Evolutionary conservation across 2,329 filamentous ascomycete genomes (phyloP).

Genomic region (Fusarium poae): DNA sequence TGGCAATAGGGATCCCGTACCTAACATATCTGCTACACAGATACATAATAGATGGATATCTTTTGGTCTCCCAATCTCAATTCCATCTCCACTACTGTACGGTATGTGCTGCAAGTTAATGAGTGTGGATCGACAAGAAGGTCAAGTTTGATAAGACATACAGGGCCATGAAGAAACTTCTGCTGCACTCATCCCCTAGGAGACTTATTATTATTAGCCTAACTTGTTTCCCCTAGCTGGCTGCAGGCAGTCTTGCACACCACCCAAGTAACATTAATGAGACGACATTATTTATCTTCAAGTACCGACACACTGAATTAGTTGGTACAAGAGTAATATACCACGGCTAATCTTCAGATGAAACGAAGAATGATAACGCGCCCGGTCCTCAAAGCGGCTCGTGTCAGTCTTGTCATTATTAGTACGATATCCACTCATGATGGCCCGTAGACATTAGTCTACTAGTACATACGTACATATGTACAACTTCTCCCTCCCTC

Average conservation of each 20-base stretch:
- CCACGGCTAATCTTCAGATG: constrained; percentile 19
- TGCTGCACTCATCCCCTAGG: neutral
- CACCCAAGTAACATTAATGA: constrained; percentile 22
- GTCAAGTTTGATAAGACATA: constrained; percentile 19
- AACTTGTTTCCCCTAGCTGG: neutral
- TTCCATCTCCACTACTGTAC: constrained; percentile 15
- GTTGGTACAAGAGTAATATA: too few species aligned
- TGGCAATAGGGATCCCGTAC: neutral
- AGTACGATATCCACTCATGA: constrained; percentile 10
- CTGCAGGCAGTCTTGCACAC: constrained; percentile 18
- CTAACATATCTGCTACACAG: neutral
- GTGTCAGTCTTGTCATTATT: constrained; percentile 4
- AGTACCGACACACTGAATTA: too few species aligned
- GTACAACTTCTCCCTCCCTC: constrained; percentile 12
- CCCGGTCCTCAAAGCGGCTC: constrained; percentile 31
- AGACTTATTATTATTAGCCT: neutral
- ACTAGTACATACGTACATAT: constrained; percentile 1
- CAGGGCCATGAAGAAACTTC: constrained; percentile 12
- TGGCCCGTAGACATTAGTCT: too few species aligned
- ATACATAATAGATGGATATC: neutral
- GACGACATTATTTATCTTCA: constrained; percentile 6
- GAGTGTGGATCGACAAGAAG: constrained; percentile 31
- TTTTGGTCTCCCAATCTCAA: constrained; percentile 25
- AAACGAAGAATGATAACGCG: constrained; percentile 18
- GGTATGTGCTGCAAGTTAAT: constrained; percentile 37